Evolutionary conservation across 1,139 yeast species (phyloP).

Genomic region (Candida dubliniensis): DNA sequence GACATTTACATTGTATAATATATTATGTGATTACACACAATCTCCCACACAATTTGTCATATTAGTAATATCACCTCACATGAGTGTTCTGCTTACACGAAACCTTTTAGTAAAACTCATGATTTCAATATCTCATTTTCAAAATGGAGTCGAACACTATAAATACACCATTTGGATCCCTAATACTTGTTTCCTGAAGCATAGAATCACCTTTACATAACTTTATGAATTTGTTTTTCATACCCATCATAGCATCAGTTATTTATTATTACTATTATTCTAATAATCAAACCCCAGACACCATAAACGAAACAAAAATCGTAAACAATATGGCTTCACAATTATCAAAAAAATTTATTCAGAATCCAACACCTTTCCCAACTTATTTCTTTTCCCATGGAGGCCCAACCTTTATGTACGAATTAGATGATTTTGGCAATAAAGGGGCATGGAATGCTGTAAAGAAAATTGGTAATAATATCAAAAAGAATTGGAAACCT

Average conservation of each 20-base stretch:
- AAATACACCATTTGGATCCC: background rate
- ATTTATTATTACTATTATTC: background rate
- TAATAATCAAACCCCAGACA: background rate
- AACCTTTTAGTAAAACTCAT: background rate
- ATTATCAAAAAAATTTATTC: constrained; percentile 13
- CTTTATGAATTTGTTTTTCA: constrained; percentile 2
- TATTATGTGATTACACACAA: too few relatives aligned
- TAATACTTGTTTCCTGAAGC: background rate
- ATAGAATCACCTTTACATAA: background rate
- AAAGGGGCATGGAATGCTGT: constrained; percentile 60
- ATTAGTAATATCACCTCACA: background rate
- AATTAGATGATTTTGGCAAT: constrained; percentile 44
- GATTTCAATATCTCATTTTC: background rate
- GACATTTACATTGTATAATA: too few relatives aligned
- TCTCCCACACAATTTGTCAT: background rate
- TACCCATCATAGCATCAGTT: constrained; percentile 1
- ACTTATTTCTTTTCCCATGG: constrained; percentile 74
- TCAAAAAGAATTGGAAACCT: constrained; percentile 54
- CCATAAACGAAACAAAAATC: background rate
- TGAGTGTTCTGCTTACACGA: background rate
- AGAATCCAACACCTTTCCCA: constrained; percentile 41
- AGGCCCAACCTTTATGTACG: constrained; percentile 71
- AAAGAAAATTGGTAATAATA: constrained; percentile 48
- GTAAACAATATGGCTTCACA: background rate
- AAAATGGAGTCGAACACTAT: background rate